These are phyloP conservation scores for Sphaerosporella brunnea DNA, from an alignment of 495 filamentous ascomycete species.

Conservation along the genomic window DNA sequence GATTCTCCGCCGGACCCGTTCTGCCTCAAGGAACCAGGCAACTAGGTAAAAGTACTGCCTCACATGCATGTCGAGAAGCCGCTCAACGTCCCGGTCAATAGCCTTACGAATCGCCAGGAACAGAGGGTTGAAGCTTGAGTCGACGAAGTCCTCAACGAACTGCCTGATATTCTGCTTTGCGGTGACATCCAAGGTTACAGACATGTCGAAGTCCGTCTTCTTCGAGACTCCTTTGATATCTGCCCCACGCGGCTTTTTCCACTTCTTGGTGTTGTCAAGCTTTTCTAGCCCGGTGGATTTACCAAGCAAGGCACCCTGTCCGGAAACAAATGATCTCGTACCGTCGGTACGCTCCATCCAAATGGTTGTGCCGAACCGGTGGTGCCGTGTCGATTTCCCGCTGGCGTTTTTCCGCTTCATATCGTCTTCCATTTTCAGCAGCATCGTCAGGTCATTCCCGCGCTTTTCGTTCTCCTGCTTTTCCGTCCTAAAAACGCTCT, in stretches of 20 bases:
- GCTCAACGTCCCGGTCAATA: constrained; percentile 78
- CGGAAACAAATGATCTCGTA: constrained; percentile 67
- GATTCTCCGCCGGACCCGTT: constrained; percentile 51
- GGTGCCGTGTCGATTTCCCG: constrained; percentile 73
- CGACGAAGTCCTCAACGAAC: constrained; percentile 88
- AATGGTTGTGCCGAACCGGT: constrained; percentile 89
- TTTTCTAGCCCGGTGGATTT: constrained; percentile 41
- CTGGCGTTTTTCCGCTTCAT: constrained; percentile 64
- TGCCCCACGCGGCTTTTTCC: constrained; percentile 54
- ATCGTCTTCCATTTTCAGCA: constrained; percentile 63
- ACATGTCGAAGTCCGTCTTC: constrained; percentile 52
- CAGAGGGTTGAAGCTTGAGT: constrained; percentile 89
- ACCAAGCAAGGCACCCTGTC: constrained; percentile 52
- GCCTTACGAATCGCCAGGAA: constrained; percentile 73
- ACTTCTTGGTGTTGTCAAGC: constrained; percentile 85
- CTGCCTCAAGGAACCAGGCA: constrained; percentile 86
- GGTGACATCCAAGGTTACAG: constrained; percentile 43
- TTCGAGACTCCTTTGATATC: constrained; percentile 40
- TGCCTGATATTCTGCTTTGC: constrained; percentile 54
- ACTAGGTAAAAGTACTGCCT: constrained; percentile 85
- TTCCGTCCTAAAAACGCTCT: constrained; percentile 73
- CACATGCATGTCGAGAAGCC: constrained; percentile 53
- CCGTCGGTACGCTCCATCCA: constrained; percentile 83
- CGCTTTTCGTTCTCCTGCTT: constrained; percentile 45
- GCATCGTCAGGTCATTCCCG: constrained; percentile 50